Base-by-base conservation (phyloP, 495 filamentous ascomycete species). In the Aspergillus ostianus region DNA sequence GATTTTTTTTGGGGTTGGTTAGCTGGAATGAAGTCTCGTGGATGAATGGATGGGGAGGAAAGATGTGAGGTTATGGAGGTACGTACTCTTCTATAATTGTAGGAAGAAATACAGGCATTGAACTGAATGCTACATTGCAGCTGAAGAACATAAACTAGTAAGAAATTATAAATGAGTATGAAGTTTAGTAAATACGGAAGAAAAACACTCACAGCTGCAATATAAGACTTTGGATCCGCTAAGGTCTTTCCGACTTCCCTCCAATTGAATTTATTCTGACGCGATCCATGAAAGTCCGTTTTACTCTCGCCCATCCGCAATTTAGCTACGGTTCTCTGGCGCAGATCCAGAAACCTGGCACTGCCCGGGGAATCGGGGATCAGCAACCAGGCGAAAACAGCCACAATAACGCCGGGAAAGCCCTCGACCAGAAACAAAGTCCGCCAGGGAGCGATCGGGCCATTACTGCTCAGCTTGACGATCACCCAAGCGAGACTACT, bases 201-300 rank as follows among this genome's bases (percentile, higher is more conserved):
- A n/a, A 20, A 9, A 46, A 45, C n/a, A 72, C 80, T 70, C 54
- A 84, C 71, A 68, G 90, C 85, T 18, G 87, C 87, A 13, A 91
- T 77, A 70, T 89, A 92, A 47, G 82, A 81, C 57, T 84, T 85
- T 8, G 87, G 86, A 69, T 90, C 85, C n/a, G 60, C 54, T 23
- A 90, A 69, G 1, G 80, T 80, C 46, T 77, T 74, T 19, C 80
- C 61, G 32, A 87, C 79, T 41, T 85, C 79, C n/a, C 62, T 62
- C 77, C 78, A 80, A 36, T 84, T 72, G 27, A 85, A 75, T 17
- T 57, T 64, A 19, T 64, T 64, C 15, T 29, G 58, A 12, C 60
- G 46, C 2, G 58, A 49, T 9, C 61, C 59, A 47, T 72, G 66
- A 20, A 59, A 60, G 8, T 73, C 66, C 1, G 64, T 23, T 49